phyloP scores from a whole-genome alignment of 2,329 filamentous ascomycete genomes.

The Lanzia echinophila region DNA sequence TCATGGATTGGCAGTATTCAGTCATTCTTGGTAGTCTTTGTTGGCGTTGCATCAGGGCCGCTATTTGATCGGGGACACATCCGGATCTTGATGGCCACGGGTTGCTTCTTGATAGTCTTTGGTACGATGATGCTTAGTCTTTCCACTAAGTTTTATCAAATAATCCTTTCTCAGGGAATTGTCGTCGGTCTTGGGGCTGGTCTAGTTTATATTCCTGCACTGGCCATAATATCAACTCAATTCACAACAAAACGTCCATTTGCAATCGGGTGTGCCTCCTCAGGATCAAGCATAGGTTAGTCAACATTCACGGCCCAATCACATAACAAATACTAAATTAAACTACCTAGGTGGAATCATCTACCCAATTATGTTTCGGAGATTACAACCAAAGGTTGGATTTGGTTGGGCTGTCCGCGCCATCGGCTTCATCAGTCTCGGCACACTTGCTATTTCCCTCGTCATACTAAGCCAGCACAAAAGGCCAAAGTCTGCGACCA shows the following conservation, averaged over 20 bases:
- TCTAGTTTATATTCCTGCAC: conserved; percentile 9
- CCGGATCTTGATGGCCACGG: conserved; percentile 23
- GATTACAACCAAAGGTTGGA: conserved; percentile 31
- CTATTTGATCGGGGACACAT: conserved; percentile 45
- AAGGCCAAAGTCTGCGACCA: neutral
- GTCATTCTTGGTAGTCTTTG: conserved; percentile 40
- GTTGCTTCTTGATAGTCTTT: conserved; percentile 41
- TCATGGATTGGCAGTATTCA: conserved; percentile 54
- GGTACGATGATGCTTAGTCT: conserved; percentile 32
- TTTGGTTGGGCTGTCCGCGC: conserved; percentile 50
- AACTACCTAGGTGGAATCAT: conserved; percentile 38
- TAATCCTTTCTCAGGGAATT: conserved; percentile 47
- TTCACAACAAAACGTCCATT: conserved; percentile 37
- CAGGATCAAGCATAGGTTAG: conserved; percentile 35
- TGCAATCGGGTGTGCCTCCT: conserved; percentile 39
- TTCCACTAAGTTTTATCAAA: conserved; percentile 42
- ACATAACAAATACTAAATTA: neutral
- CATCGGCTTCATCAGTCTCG: conserved; percentile 43
- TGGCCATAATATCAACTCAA: conserved; percentile 38
- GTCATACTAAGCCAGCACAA: neutral
- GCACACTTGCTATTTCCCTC: conserved; percentile 16
- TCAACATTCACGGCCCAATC: neutral
- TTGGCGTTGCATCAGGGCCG: conserved; percentile 53
- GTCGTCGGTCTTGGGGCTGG: conserved; percentile 31
- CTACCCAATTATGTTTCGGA: conserved; percentile 43